phyloP scores from a whole-genome alignment of 306 rosid genomes.

The Cucurbita moschata region DNA sequence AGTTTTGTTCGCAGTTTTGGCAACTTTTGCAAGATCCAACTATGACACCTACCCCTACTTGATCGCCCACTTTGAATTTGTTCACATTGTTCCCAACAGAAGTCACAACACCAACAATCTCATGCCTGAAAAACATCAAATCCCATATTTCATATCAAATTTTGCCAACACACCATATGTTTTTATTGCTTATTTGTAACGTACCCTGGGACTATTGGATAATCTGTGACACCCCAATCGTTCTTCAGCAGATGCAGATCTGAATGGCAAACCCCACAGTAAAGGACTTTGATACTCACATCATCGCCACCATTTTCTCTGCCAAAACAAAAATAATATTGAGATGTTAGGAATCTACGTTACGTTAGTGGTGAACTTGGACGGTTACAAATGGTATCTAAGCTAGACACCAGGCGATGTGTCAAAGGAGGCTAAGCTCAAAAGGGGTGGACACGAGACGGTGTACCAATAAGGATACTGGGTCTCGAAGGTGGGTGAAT shows the following conservation, averaged over 20 bases:
- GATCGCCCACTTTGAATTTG: slow-evolving; percentile 61
- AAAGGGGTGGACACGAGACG: too few relatives aligned
- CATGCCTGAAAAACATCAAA: slow-evolving; percentile 48
- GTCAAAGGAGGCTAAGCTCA: too few relatives aligned
- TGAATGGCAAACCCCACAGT: slow-evolving; percentile 87
- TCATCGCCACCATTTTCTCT: slow-evolving; percentile 72
- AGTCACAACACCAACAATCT: slow-evolving; percentile 65
- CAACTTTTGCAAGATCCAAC: slow-evolving; percentile 68
- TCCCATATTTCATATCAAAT: not conserved
- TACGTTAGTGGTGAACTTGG: too few relatives aligned
- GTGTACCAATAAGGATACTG: too few relatives aligned
- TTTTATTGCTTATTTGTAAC: not conserved
- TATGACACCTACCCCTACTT: slow-evolving; percentile 82
- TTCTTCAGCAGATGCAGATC: slow-evolving; percentile 62
- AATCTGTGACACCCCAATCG: slow-evolving; percentile 71
- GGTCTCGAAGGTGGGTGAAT: too few relatives aligned
- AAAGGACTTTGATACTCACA: slow-evolving; percentile 54
- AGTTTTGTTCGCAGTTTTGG: slow-evolving; percentile 55
- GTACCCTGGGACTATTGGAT: slow-evolving; percentile 90
- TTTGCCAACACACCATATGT: not conserved
- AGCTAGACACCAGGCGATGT: too few relatives aligned
- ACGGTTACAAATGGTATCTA: too few relatives aligned
- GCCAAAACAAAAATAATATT: not conserved
- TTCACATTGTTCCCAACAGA: slow-evolving; percentile 50
- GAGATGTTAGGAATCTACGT: too few relatives aligned